phyloP scores from a whole-genome alignment of 2,329 filamentous ascomycete genomes.

The Colletotrichum sp. region DNA sequence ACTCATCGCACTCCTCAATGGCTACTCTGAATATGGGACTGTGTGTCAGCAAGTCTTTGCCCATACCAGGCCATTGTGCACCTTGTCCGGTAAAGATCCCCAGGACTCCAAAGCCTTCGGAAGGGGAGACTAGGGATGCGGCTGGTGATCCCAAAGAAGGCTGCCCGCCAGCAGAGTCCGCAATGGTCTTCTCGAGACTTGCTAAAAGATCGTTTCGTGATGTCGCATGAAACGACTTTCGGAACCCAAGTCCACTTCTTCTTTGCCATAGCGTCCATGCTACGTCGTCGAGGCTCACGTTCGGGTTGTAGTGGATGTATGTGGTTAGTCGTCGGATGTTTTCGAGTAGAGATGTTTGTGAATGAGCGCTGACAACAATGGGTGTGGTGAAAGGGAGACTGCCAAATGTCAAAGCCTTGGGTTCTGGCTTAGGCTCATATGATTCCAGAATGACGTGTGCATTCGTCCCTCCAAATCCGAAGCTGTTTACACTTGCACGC shows the following conservation, averaged over 20 bases:
- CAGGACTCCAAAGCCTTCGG: background rate
- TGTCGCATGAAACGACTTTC: background rate
- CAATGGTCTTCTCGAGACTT: background rate
- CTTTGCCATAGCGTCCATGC: background rate
- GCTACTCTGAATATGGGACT: conserved; percentile 33
- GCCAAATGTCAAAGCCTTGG: accelerated
- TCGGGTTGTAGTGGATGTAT: background rate
- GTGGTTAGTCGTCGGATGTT: background rate
- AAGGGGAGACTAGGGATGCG: background rate
- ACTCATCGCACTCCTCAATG: background rate
- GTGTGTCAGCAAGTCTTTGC: conserved; percentile 37
- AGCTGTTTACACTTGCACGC: conserved; percentile 39
- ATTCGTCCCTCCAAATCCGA: conserved; percentile 32
- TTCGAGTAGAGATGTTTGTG: background rate
- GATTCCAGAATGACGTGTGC: conserved; percentile 30
- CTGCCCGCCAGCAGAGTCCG: background rate
- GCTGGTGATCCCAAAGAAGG: background rate
- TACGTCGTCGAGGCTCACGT: background rate
- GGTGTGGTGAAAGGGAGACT: background rate
- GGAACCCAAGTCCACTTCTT: background rate
- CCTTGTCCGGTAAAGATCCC: conserved; percentile 31
- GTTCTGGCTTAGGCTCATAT: background rate
- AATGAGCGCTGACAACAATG: background rate
- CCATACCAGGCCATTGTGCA: conserved; percentile 26
- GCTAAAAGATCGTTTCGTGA: background rate